phyloP scores from a whole-genome alignment of 495 filamentous ascomycete species.

The Antarctomyces pellizariae region DNA sequence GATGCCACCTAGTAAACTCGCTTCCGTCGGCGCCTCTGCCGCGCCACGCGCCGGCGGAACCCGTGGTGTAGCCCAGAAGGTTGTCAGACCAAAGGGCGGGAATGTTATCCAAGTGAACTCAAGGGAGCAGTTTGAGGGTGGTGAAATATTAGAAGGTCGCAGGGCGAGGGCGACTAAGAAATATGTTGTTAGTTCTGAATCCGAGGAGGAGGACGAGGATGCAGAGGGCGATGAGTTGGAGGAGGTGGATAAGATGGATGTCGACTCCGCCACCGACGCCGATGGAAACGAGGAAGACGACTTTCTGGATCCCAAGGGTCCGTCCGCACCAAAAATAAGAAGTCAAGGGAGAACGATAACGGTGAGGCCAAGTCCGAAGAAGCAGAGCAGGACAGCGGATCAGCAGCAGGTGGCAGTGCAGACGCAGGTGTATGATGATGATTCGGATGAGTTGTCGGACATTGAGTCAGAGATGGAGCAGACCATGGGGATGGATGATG shows the following conservation, averaged over 20 bases:
- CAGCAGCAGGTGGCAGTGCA: conserved; percentile 8
- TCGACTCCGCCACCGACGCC: conserved; percentile 22
- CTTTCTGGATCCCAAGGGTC: conserved; percentile 22
- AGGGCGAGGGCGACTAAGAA: conserved; percentile 39
- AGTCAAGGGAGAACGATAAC: conserved; percentile 7
- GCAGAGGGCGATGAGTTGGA: conserved; percentile 19
- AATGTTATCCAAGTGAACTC: conserved; percentile 10
- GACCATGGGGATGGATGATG: conserved; percentile 12
- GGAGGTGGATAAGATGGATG: conserved; percentile 18
- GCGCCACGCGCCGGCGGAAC: conserved; percentile 9
- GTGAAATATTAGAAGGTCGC: conserved; percentile 35
- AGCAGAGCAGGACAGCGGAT: conserved; percentile 7
- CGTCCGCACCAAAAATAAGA: conserved; percentile 9
- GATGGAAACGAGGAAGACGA: conserved; percentile 22
- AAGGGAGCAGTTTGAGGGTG: conserved; percentile 22
- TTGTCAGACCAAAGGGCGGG: neutral
- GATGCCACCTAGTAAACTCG: conserved; percentile 62
- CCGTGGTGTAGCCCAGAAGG: conserved; percentile 10
- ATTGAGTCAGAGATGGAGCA: conserved; percentile 22
- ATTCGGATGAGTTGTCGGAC: conserved; percentile 24
- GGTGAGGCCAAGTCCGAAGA: conserved; percentile 6
- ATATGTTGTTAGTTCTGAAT: conserved; percentile 38
- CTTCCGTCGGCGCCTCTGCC: no score
- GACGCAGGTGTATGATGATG: no score
- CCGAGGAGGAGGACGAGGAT: conserved; percentile 25